Conservation (phyloP, 495 filamentous ascomycete genomes). For the Penicillium roqueforti region DNA sequence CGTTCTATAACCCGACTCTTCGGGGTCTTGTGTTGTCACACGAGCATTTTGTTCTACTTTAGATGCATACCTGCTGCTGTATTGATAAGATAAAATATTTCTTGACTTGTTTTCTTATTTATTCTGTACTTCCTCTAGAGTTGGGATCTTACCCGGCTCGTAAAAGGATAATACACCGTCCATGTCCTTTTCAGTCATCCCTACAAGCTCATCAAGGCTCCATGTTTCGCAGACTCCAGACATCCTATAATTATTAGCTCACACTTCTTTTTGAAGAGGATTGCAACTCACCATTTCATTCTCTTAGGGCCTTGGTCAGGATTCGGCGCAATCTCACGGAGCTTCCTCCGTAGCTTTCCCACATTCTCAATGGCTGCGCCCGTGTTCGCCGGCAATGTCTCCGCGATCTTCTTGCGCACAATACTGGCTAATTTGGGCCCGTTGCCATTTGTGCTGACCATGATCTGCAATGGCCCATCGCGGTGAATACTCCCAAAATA, state of each 20-base stretch:
- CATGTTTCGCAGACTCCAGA: slow-evolving; percentile 84
- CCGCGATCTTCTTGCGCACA: slow-evolving; percentile 78
- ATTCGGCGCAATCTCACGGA: slow-evolving; percentile 70
- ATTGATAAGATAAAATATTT: slow-evolving; percentile 23
- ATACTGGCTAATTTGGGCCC: slow-evolving; percentile 88
- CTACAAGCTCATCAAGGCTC: slow-evolving; percentile 77
- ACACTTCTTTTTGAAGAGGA: background rate
- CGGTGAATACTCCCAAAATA: slow-evolving; percentile 95
- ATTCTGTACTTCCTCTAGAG: slow-evolving; percentile 36
- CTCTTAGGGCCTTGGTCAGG: slow-evolving; percentile 74
- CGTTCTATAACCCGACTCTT: slow-evolving; percentile 15
- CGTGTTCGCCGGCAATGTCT: slow-evolving; percentile 65
- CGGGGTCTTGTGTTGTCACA: slow-evolving; percentile 8
- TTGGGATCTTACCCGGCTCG: slow-evolving; percentile 42
- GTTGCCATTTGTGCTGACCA: slow-evolving; percentile 98
- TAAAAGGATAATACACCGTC: slow-evolving; percentile 69
- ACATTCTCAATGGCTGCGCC: slow-evolving; percentile 82
- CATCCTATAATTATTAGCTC: slow-evolving; percentile 56
- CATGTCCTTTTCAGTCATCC: slow-evolving; percentile 84
- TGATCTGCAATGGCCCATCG: slow-evolving; percentile 92
- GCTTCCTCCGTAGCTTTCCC: slow-evolving; percentile 70
- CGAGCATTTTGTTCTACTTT: slow-evolving; percentile 15
- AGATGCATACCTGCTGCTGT: slow-evolving; percentile 31
- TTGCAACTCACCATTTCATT: slow-evolving; percentile 73
- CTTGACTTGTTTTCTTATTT: slow-evolving; percentile 1